Base-by-base conservation (phyloP, 345 rosid species). In the Melaleuca alternifolia region DNA sequence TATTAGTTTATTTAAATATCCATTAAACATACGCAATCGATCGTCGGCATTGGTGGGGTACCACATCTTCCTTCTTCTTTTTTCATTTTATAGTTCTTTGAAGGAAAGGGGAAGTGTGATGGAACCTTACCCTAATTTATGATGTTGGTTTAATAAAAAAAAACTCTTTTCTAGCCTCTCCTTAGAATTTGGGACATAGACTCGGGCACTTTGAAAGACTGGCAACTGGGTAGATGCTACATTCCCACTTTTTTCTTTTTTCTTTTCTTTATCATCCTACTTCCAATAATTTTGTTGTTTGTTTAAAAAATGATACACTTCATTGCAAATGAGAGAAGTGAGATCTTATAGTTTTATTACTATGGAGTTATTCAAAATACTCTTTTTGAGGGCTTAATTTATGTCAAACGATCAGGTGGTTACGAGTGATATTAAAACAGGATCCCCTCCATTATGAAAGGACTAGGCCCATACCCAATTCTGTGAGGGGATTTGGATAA, bases 201-300 rank as follows among this genome's bases (percentile, higher is more conserved):
- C 21, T 28, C 11, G 13, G 28, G 76, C 21, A 62, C 15, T 62
- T 30, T 30, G 44, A 30, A 62, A 30, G 44, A 62, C 11, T 3
- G 0, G 23, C 0, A 62, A 1, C 30, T 30, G 18, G 11, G 5
- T 15, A 0, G 41, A 62, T 62, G 21, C 8, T 62, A 6, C 76
- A 3, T 30, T 9, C 14, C 14, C 7, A 33, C 6, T 10, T 21
- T 62, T 62, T 15, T 33, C 57, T 62, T 62, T 62, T 14, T 6
- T 15, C 20, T n/a, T 6, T 61, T 61, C 21, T 62, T 30, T 62
- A 5, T 28, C 33, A 52, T 30, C 11, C 15, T 30, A 2, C 21
- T 62, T 15, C 21, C n/a, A 3, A 62, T 7, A 14, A 5, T 7
- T 3, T 15, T 62, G 7, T 11, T 6, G 13, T 15, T 30, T 30